Evolutionary conservation across 2,329 filamentous ascomycete species (phyloP), one percentile per base, ranked within the genome.

Genomic region (Verticillium albo-atrum): DNA sequence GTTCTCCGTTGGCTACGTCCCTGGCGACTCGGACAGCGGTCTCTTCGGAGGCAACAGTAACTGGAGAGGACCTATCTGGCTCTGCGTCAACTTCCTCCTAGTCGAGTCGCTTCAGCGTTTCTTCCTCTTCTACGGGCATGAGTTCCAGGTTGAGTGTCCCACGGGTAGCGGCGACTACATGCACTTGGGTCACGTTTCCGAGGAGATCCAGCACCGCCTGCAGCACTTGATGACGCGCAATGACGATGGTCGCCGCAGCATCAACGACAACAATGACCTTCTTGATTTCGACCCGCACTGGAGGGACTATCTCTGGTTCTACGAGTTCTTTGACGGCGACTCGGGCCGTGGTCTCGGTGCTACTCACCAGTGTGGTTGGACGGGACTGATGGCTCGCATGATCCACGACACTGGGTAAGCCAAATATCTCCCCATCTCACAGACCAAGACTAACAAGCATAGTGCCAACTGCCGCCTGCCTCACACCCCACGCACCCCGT

Each of bases 11-110:
- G 85, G 87, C 67, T 98, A 98, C 70, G 87, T 98, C 20, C 88
- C 95, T 1, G 95, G 94, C n/a, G 94, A 98, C 71, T 97, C 94
- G 0, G 93, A 98, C 76, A 97, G 91, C 68, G 91, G 92, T 3
- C 83, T 98, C 5, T 98, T 98, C 69, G 94, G 94, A 57, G 94
- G 94, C 65, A 98, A 98, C 82, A 97, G 92, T 74, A 98, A 98
- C 75, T 98, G 94, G 94, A 87, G 94, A 77, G 94, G 90, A 1
- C 94, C 95, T 0, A 94, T 97, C 67, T 98, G 94, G 94, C 82
- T 97, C 55, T 95, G 92, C 63, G 92, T 97, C 77, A 98, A 98
- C 76, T 97, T 97, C 77, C 77, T 98, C 57, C 83, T 98, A 15
- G 89, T 98, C 47, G 94, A 98, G 74, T 94, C 93, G 6, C 83